Percentiles rank a stretch among this genome's conserved stretches.
Conservation (phyloP, 768 basidiomycete genomes). For the Mycena sanguinolenta region DNA sequence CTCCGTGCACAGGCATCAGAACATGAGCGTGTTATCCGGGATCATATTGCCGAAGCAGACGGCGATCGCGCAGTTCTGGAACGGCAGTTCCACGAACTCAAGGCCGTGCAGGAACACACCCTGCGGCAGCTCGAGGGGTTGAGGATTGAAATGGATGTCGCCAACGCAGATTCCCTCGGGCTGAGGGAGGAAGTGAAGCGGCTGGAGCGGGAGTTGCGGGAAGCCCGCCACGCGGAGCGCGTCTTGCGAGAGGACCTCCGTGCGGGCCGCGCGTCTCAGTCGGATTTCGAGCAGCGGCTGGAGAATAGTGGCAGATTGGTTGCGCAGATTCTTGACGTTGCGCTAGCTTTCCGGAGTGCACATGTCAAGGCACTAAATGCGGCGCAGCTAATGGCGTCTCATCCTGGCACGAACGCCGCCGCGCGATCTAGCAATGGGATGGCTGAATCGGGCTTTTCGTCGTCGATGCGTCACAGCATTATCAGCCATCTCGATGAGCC, state of each 20-base stretch:
- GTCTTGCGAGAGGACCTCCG: slow-evolving; percentile 82
- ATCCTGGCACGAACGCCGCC: slow-evolving; percentile 58
- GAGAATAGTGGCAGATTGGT: slow-evolving; percentile 78
- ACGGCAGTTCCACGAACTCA: slow-evolving; percentile 84
- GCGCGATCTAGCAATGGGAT: slow-evolving; percentile 57
- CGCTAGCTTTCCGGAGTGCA: slow-evolving; percentile 81
- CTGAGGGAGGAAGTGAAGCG: slow-evolving; percentile 81
- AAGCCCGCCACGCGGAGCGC: slow-evolving; percentile 75
- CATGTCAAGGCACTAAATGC: slow-evolving; percentile 79
- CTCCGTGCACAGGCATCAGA: slow-evolving; percentile 80
- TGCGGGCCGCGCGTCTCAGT: slow-evolving; percentile 75
- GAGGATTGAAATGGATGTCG: slow-evolving; percentile 70
- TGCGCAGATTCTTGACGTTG: slow-evolving; percentile 86
- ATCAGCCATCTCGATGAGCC: slow-evolving; percentile 72
- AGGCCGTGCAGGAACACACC: slow-evolving; percentile 70
- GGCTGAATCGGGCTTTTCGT: slow-evolving; percentile 64
- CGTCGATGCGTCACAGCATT: slow-evolving; percentile 67
- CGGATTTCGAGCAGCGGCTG: slow-evolving; percentile 74
- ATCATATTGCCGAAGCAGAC: slow-evolving; percentile 93
- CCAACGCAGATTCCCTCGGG: slow-evolving; percentile 75
- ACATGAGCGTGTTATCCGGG: slow-evolving; percentile 76
- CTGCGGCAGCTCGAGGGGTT: slow-evolving; percentile 76
- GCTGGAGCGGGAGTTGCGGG: slow-evolving; percentile 77
- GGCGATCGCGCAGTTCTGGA: slow-evolving; percentile 94
- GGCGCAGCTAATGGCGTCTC: slow-evolving; percentile 69